Evolutionary conservation across 1,284 basidiomycete species (phyloP), one percentile per base, ranked within the genome.

Genomic region (Ustilago tritici): DNA sequence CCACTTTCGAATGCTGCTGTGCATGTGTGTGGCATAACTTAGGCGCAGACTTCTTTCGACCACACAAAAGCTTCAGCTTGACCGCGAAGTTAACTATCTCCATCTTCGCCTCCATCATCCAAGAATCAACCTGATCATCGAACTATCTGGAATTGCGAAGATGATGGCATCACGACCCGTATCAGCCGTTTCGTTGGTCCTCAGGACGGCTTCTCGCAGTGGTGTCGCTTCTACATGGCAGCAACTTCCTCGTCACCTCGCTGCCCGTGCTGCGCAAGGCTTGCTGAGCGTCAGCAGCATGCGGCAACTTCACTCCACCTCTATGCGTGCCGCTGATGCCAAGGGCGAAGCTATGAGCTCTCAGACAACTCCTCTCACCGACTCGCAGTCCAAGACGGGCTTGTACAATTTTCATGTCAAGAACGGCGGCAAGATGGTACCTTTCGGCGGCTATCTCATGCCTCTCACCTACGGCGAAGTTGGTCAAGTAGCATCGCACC

Each of bases 361-460:
- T 10, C 62, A 69, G 7, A 52, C 69, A 36, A 54, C 65, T 19
- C 67, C 67, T 19, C 61, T 61, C 47, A 61, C 54, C 52, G 56
- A 62, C 28, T 38, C 58, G 4, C 62, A 76, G 54, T 76, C 72
- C 59, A 76, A 75, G 69, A 99, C 96, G 0, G 91, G 92, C 0
- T 88, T 99, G 35, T 95, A 97, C 83, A 93, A 96, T 82, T 96
- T 96, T 85, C 95, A 99, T 86, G 87, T 94, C 66, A 85, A 90
- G 76, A 89, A 95, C 85, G 92, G 90, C 43, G 97, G 92, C 17
- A 97, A 97, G 88, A 95, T 99, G 93, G 95, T 98, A 1, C 92
- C 94, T 0, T 99, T 98, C 86, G 95, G 94, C 1, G 96, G 96
- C 4, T 98, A 92, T 87, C 90, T 91, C 14, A 99, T 99, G 96